Evolutionary conservation across 176 grass and related monocot genomes (phyloP).

Genomic region (Chloris gayana): DNA sequence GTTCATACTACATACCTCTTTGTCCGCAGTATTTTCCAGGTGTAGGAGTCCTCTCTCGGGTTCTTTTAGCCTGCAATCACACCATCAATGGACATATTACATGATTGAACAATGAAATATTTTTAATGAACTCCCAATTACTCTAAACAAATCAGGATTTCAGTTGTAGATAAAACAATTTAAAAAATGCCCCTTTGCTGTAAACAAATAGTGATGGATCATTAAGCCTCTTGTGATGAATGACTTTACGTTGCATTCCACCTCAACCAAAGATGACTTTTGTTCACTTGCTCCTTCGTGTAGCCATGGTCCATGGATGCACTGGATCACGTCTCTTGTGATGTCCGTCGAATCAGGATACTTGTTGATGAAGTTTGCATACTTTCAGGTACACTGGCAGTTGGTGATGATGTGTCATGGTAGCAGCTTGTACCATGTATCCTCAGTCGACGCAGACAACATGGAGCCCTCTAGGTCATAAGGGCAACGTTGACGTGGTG

Average conservation of each 20-base stretch:
- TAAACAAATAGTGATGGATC: constrained; percentile 21
- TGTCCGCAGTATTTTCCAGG: constrained; percentile 80
- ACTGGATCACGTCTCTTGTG: not conserved
- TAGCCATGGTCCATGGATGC: constrained; percentile 34
- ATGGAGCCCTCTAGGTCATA: constrained; percentile 31
- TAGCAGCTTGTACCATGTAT: constrained; percentile 39
- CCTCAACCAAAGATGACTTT: constrained; percentile 47
- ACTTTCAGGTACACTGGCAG: not conserved
- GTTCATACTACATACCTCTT: constrained; percentile 72
- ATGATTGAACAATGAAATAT: not conserved
- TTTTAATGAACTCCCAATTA: not conserved
- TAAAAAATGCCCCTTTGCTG: constrained; percentile 22
- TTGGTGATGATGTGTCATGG: constrained; percentile 26
- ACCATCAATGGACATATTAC: constrained; percentile 16
- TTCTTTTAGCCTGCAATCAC: constrained; percentile 85
- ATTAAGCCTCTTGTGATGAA: constrained; percentile 38
- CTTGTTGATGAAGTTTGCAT: constrained; percentile 27
- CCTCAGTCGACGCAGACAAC: constrained; percentile 40
- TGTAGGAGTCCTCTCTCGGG: constrained; percentile 86
- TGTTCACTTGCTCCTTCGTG: constrained; percentile 30
- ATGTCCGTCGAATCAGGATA: constrained; percentile 19
- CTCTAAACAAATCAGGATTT: not conserved
- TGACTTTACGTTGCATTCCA: constrained; percentile 48
- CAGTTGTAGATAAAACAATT: constrained; percentile 6
- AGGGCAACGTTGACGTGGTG: constrained; percentile 12